Base-by-base conservation (phyloP, 2,329 filamentous ascomycete genomes). In the Orbilia oligospora region DNA sequence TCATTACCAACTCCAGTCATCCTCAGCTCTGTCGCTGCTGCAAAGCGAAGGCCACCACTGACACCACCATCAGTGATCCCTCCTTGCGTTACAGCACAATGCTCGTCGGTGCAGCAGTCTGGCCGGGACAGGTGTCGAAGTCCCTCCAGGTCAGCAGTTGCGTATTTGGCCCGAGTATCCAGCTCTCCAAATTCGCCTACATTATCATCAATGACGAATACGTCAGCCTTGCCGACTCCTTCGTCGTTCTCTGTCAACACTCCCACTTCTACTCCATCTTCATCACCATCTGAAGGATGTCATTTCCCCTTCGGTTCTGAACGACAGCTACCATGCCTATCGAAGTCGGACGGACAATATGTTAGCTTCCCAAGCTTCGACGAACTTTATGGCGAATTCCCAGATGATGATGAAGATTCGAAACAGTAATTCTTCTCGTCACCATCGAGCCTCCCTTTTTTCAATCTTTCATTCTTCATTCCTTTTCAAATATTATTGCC, bases 341-440 rank as follows among this genome's bases (percentile, higher is more conserved):
- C 73, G 14, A 72, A 56, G 5, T 85, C 67, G 44, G 75, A 78
- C 82, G 88, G 86, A 71, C 88, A 89, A 79, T 93, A 93, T 84
- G 90, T 91, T 82, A 92, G 91, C 85, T 93, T 93, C 83, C 91
- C 91, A 16, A 91, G 88, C 83, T 92, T 92, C 83, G 91, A 93
- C 82, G 88, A 89, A 77, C 92, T 87, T 80, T 85, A 90, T 86
- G 88, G 88, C 49, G 85, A 85, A 20, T 86, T 86, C 64, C 81
- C 79, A n/a, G 80, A 81, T 8, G 80, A 82, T 9, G 81, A 81
- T 18, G 79, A 80, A 71, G 81, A 78, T 8, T 68, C 68, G 36
- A 78, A 78, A 65, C 24, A 72, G 36, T 72, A 46, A 72, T 16
- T 61, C 51, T 46, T 53, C 51, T 55, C 55, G n/a, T 27, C 46